Conservation (phyloP, 1,139 yeast genomes). For the Yamadazyma jaroonii region DNA sequence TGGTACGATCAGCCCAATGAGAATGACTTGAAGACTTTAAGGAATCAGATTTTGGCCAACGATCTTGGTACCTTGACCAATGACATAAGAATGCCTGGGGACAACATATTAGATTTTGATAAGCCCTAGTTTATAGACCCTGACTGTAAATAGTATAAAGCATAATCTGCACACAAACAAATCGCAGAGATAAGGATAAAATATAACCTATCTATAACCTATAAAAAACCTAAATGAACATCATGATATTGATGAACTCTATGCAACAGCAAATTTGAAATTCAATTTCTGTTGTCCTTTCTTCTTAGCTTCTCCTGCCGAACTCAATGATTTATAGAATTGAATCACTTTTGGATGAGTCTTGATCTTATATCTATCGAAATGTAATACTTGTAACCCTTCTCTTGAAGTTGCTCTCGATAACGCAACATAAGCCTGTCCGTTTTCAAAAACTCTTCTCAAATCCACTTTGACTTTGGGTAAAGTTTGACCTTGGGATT, state of each 20-base stretch:
- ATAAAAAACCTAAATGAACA: too few relatives aligned
- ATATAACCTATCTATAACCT: too few relatives aligned
- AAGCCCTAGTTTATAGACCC: too few relatives aligned
- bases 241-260: too few relatives aligned
- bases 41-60: slow-evolving; percentile 2
- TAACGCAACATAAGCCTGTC: slow-evolving; percentile 93
- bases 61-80: slow-evolving; percentile 3
- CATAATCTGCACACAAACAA: too few relatives aligned
- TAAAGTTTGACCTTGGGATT: slow-evolving; percentile 94
- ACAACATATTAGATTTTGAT: too few relatives aligned
- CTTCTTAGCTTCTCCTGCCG: slow-evolving; percentile 17
- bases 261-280: not conserved
- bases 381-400: slow-evolving; percentile 76
- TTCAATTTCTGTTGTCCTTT: slow-evolving; percentile 3
- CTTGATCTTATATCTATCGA: slow-evolving; percentile 52
- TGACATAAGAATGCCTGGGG: not conserved
- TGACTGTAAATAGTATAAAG: too few relatives aligned
- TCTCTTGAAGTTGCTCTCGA: slow-evolving; percentile 80
- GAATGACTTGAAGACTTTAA: slow-evolving; percentile 1
- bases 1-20: not conserved
- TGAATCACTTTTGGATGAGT: slow-evolving; percentile 62
- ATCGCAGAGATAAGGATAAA: too few relatives aligned
- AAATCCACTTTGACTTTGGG: slow-evolving; percentile 81
- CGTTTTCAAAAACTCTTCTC: slow-evolving; percentile 75
- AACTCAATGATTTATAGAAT: slow-evolving; percentile 47